Conservation (phyloP, 2,329 filamentous ascomycete genomes). For the Exophiala dermatitidis region DNA sequence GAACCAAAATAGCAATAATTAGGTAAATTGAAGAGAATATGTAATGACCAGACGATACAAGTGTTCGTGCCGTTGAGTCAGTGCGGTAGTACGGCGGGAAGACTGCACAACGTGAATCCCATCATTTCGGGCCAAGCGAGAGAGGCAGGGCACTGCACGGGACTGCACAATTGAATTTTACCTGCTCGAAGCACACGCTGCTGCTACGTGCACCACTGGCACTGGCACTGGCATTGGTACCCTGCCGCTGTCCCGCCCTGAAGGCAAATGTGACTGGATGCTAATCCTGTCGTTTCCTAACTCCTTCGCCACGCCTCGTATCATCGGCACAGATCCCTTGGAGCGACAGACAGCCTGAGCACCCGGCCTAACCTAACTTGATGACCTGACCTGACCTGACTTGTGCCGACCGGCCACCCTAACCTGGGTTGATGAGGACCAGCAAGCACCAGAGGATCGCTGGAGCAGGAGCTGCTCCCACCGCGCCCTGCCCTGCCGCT, state of each 20-base stretch:
- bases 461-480: neutral
- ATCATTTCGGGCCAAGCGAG: neutral
- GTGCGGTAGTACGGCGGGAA: neutral
- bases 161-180: neutral
- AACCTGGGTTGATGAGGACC: too few species aligned
- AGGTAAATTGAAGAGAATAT: too few species aligned
- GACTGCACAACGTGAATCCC: neutral
- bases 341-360: neutral
- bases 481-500: neutral
- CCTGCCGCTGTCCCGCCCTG: slow-evolving; percentile 13
- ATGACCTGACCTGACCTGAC: too few species aligned
- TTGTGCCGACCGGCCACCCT: too few species aligned
- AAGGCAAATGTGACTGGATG: slow-evolving; percentile 1
- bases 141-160: neutral
- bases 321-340: neutral
- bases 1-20: neutral
- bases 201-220: too few species aligned
- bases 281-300: slow-evolving; percentile 16
- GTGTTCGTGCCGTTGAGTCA: neutral
- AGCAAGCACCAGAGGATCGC: neutral
- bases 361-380: too few species aligned
- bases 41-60: neutral
- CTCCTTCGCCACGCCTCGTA: neutral
- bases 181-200: neutral
- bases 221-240: neutral